phyloP scores from a whole-genome alignment of 2,329 filamentous ascomycete genomes.

The Immersiporthe knoxdaviesiana region DNA sequence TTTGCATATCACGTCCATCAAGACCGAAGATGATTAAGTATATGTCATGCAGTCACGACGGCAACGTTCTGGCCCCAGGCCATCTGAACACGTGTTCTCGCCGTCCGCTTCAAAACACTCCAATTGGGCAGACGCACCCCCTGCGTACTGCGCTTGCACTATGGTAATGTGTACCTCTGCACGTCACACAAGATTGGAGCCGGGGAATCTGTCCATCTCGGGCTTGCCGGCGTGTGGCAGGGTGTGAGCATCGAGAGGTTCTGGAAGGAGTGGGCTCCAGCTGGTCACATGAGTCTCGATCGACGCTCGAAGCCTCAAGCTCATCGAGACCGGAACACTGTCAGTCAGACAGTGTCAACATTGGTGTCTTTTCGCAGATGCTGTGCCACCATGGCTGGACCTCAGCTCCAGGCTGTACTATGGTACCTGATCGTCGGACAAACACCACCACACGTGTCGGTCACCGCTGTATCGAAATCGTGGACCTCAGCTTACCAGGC shows the following conservation, averaged over 20 bases:
- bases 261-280: background rate
- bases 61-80: background rate
- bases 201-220: background rate
- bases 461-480: background rate
- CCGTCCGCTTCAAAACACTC: background rate
- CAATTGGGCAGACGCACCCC: background rate
- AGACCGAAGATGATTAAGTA: background rate
- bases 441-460: background rate
- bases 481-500: background rate
- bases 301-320: background rate
- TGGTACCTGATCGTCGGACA: background rate
- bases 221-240: background rate
- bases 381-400: background rate
- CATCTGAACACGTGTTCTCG: background rate
- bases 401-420: background rate
- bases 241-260: background rate
- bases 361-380: background rate
- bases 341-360: background rate
- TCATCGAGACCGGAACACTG: background rate
- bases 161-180: background rate
- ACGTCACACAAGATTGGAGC: background rate
- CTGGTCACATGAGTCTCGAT: background rate
- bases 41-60: background rate
- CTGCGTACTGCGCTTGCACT: background rate
- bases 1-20: conserved; percentile 30